phyloP scores from a whole-genome alignment of 164 flowering plant genomes.

The Stephania yunnanensis region DNA sequence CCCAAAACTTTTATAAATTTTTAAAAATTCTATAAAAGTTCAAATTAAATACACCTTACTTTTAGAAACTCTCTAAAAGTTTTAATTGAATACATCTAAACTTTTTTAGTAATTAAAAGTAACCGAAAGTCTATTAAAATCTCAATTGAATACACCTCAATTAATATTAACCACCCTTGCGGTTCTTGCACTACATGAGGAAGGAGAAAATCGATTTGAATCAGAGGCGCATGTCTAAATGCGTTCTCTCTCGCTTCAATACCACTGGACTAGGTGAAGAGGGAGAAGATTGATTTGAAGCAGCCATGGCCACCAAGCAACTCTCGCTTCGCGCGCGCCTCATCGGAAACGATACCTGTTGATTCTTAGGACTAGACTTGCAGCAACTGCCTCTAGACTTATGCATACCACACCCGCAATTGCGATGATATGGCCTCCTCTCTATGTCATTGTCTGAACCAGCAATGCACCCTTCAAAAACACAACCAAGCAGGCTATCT shows the following conservation, averaged over 20 bases:
- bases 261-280: conserved; percentile 6
- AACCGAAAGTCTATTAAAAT: too few relatives aligned
- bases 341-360: conserved; percentile 16
- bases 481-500: background rate
- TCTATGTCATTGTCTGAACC: conserved; percentile 5
- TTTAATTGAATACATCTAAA: too few relatives aligned
- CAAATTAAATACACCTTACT: too few relatives aligned
- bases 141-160: too few relatives aligned
- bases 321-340: conserved; percentile 12
- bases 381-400: conserved; percentile 8
- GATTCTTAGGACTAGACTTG: conserved; percentile 9
- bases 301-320: conserved; percentile 12
- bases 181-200: too few relatives aligned
- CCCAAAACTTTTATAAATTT: too few relatives aligned
- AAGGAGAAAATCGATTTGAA: background rate
- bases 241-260: background rate
- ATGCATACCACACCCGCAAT: conserved; percentile 24
- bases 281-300: background rate
- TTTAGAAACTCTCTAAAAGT: too few relatives aligned
- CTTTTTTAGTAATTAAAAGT: too few relatives aligned
- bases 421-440: conserved; percentile 9
- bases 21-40: too few relatives aligned
- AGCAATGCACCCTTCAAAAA: conserved; percentile 7
- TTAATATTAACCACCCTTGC: too few relatives aligned
- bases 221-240: background rate